phyloP scores from a whole-genome alignment of 345 rosid genomes.

The Raphanus raphanistrum region DNA sequence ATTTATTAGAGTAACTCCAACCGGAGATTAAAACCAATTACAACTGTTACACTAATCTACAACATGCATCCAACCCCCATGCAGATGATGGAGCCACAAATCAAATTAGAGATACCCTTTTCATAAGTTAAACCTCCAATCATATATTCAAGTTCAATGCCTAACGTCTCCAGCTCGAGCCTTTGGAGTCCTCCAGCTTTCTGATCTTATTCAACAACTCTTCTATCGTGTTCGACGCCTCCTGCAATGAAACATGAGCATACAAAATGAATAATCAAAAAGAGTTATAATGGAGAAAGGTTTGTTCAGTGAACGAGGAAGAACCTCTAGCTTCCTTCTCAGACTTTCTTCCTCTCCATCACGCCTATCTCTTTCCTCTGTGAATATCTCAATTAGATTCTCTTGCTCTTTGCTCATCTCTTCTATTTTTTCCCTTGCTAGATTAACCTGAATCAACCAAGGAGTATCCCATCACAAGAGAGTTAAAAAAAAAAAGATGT shows the following conservation, averaged over 20 bases:
- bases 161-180: conserved; percentile 31
- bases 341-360: conserved; percentile 67
- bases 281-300: neutral
- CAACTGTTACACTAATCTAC: conserved; percentile 22
- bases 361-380: conserved; percentile 76
- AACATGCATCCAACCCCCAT: conserved; percentile 18
- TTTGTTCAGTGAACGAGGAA: neutral
- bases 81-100: conserved; percentile 1
- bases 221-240: conserved; percentile 65
- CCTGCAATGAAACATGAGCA: conserved; percentile 42
- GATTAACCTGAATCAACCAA: conserved; percentile 46
- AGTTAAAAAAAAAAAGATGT: neutral
- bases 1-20: neutral
- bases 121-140: neutral
- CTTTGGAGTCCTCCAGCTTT: conserved; percentile 58
- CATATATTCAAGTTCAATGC: conserved; percentile 21
- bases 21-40: neutral
- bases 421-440: conserved; percentile 53
- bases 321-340: conserved; percentile 70
- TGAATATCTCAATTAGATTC: conserved; percentile 58
- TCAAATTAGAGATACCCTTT: conserved; percentile 4
- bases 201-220: conserved; percentile 63
- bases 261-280: neutral
- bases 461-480: conserved; percentile 12
- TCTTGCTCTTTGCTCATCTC: conserved; percentile 71